These are phyloP conservation scores for Blastobotrys raffinosifermentans DNA, from an alignment of 1,139 yeast species.

Conservation along the genomic window DNA sequence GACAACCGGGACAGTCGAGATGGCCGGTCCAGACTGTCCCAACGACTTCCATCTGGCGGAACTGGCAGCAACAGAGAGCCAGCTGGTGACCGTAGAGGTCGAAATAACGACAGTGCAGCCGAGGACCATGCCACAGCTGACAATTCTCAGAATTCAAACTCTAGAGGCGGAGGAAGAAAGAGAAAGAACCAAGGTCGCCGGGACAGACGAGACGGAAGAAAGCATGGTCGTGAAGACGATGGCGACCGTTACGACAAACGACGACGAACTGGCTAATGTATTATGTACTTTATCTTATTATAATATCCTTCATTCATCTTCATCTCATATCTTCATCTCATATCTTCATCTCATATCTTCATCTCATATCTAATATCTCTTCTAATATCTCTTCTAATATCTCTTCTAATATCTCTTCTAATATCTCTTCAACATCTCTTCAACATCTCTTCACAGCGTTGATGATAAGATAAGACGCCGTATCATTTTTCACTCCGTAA, in stretches of 20 bases:
- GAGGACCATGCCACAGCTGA: neutral
- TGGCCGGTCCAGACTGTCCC: neutral
- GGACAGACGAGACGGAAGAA: constrained; percentile 8
- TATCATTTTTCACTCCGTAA: neutral
- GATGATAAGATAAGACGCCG: neutral
- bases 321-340: too few relatives aligned
- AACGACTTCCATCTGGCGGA: too few relatives aligned
- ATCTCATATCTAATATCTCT: too few relatives aligned
- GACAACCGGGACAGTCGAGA: constrained; percentile 3
- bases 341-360: too few relatives aligned
- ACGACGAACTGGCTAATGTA: too few relatives aligned
- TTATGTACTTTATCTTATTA: too few relatives aligned
- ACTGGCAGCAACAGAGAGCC: neutral
- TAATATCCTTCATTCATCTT: too few relatives aligned
- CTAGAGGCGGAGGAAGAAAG: constrained; percentile 13
- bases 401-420: neutral
- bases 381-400: too few relatives aligned
- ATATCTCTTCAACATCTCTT: neutral
- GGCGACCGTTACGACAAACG: constrained; percentile 8
- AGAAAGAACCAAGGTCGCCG: constrained; percentile 13
- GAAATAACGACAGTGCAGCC: neutral
- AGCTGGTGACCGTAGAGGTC: neutral
- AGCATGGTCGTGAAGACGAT: constrained; percentile 11
- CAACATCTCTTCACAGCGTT: neutral
- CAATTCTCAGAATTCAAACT: too few relatives aligned